Conservation (phyloP, 2,329 filamentous ascomycete species). For the Beauveria pseudobassiana region DNA sequence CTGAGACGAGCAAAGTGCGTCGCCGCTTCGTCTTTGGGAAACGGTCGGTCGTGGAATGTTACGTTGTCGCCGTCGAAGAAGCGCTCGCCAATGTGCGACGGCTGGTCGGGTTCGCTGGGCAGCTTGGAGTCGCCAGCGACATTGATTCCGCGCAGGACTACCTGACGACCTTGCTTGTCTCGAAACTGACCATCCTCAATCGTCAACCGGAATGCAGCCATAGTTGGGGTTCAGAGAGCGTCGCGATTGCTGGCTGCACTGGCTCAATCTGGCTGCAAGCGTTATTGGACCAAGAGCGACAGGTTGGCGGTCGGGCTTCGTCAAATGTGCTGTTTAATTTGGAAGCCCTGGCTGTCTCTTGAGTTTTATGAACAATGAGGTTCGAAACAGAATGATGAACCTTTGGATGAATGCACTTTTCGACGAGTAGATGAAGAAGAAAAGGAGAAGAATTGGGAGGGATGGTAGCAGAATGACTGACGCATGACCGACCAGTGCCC, state of each 20-base stretch:
- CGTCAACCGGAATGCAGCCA: constrained; percentile 68
- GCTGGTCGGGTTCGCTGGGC: constrained; percentile 70
- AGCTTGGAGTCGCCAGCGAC: constrained; percentile 86
- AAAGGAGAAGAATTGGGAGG: neutral
- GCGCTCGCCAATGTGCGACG: constrained; percentile 66
- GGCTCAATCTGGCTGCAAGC: neutral
- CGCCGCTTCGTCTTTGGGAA: constrained; percentile 73
- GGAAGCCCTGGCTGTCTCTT: neutral
- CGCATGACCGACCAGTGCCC: neutral
- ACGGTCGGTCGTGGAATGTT: constrained; percentile 81
- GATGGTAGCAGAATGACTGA: neutral
- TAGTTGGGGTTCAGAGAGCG: constrained; percentile 27
- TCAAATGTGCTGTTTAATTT: neutral
- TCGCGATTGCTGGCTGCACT: neutral
- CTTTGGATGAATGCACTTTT: too few relatives aligned
- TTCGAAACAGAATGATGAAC: too few relatives aligned
- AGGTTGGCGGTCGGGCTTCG: neutral
- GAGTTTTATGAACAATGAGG: neutral
- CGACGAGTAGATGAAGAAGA: neutral
- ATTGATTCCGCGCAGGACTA: constrained; percentile 90
- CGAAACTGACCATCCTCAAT: constrained; percentile 84
- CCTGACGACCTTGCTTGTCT: constrained; percentile 72
- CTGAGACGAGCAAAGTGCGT: constrained; percentile 79
- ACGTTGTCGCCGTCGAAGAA: constrained; percentile 94
- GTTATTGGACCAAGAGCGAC: neutral